Percentiles rank a stretch among this genome's conserved stretches.
Conservation (phyloP, 208 protist genomes). For the Kentomonas sorsogonicus region DNA sequence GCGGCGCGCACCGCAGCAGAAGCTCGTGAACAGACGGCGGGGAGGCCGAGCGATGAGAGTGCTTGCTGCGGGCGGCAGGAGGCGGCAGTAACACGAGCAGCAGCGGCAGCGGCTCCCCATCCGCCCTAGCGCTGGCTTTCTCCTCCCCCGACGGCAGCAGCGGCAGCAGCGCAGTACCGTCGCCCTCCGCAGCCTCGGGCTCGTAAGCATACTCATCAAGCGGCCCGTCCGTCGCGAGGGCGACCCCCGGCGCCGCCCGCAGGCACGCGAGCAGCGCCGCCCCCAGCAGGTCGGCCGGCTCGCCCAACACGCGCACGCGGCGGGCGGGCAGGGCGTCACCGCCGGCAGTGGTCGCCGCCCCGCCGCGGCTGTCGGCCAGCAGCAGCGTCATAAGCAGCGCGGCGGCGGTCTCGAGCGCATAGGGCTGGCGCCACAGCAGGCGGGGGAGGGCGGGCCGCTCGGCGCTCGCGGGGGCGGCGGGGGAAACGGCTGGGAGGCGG, state of each 20-base stretch:
- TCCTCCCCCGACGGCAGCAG: not conserved
- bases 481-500: no score
- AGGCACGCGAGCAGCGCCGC: not conserved
- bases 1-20: no score
- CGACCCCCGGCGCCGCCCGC: not conserved
- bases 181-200: not conserved
- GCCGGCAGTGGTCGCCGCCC: not conserved
- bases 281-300: not conserved
- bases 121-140: no score
- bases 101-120: no score
- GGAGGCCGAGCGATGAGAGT: no score
- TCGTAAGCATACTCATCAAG: no score
- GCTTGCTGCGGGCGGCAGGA: no score
- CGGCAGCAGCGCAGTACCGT: not conserved
- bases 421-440: slow-evolving; percentile 50
- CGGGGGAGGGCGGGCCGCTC: not conserved
- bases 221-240: not conserved
- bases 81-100: no score
- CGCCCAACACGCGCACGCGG: not conserved
- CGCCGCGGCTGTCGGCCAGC: slow-evolving; percentile 13
- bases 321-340: slow-evolving; percentile 1
- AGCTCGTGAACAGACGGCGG: no score
- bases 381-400: slow-evolving; percentile 50
- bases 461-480: not conserved
- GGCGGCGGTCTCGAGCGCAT: slow-evolving; percentile 39